Conservation (phyloP, 345 rosid species). For the Ailanthus altissimus region DNA sequence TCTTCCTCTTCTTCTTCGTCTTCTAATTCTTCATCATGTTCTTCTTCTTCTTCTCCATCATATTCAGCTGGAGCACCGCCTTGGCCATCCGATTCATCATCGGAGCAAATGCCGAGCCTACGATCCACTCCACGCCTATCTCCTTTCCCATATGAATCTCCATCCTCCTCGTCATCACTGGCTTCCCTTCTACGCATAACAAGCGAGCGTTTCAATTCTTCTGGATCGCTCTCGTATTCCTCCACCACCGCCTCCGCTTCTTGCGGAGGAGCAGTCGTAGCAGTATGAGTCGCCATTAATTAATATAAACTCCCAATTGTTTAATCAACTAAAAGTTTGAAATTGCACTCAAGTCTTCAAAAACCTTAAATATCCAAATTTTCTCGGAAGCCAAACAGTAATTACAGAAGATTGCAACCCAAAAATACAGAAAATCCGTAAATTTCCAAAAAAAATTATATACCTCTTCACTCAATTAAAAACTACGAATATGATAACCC, state of each 20-base stretch:
- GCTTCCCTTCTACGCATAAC: constrained; percentile 72
- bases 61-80: constrained; percentile 66
- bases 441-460: not conserved
- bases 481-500: constrained; percentile 4
- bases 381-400: not conserved
- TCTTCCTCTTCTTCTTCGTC: constrained; percentile 40
- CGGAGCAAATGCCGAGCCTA: constrained; percentile 47
- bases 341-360: not conserved
- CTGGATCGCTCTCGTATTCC: constrained; percentile 90
- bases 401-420: not conserved
- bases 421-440: not conserved
- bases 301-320: not conserved
- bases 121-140: constrained; percentile 34
- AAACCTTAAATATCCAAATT: constrained; percentile 6
- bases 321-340: not conserved
- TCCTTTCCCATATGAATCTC: constrained; percentile 28
- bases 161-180: constrained; percentile 87
- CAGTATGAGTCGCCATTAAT: not conserved
- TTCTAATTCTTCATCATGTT: constrained; percentile 35
- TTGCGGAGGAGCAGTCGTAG: not conserved
- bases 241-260: constrained; percentile 34
- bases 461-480: not conserved
- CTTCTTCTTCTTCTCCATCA: constrained; percentile 43
- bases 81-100: constrained; percentile 68
- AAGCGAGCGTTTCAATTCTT: constrained; percentile 67